Percentiles rank a stretch among this genome's conserved stretches.
Evolutionary conservation across 139 green algal genomes (phyloP).

Genomic region (Desmodesmus armatus): DNA sequence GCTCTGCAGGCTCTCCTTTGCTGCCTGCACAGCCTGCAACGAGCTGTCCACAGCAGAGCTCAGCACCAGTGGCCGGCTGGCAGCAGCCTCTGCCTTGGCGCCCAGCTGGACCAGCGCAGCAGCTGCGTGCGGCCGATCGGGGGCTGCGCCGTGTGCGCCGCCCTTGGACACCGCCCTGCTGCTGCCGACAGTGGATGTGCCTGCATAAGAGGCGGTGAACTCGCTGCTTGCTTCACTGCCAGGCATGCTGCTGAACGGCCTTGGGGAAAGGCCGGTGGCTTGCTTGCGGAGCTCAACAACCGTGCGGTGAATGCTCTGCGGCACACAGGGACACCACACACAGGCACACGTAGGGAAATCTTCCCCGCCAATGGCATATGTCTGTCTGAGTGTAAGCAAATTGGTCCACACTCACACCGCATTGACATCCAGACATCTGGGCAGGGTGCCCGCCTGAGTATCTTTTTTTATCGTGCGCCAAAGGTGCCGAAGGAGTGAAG

Average conservation of each 20-base stretch:
- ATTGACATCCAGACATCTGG: too few species aligned
- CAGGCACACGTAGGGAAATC: not conserved
- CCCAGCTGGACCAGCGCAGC: slow-evolving; percentile 4
- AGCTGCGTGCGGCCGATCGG: not conserved
- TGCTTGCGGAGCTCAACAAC: slow-evolving; percentile 4
- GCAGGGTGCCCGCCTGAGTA: too few species aligned
- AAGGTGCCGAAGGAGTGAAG: too few species aligned
- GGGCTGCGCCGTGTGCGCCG: not conserved
- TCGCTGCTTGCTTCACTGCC: not conserved
- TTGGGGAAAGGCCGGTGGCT: too few species aligned
- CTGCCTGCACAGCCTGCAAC: slow-evolving; percentile 39
- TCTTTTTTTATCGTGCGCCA: too few species aligned
- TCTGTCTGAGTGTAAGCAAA: too few species aligned
- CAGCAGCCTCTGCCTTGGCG: slow-evolving; percentile 16
- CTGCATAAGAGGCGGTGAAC: not conserved
- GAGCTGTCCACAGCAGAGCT: slow-evolving; percentile 30
- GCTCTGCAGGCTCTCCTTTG: slow-evolving; percentile 39
- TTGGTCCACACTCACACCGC: too few species aligned
- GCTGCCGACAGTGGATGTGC: not conserved
- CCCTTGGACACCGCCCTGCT: not conserved
- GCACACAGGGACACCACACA: not conserved
- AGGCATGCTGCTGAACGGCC: slow-evolving; percentile 13
- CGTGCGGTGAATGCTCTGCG: slow-evolving; percentile 15
- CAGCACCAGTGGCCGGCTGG: slow-evolving; percentile 3
- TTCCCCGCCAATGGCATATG: too few species aligned